Conservation (phyloP, 2,329 filamentous ascomycete genomes). For the Colletotrichum brevisporum region DNA sequence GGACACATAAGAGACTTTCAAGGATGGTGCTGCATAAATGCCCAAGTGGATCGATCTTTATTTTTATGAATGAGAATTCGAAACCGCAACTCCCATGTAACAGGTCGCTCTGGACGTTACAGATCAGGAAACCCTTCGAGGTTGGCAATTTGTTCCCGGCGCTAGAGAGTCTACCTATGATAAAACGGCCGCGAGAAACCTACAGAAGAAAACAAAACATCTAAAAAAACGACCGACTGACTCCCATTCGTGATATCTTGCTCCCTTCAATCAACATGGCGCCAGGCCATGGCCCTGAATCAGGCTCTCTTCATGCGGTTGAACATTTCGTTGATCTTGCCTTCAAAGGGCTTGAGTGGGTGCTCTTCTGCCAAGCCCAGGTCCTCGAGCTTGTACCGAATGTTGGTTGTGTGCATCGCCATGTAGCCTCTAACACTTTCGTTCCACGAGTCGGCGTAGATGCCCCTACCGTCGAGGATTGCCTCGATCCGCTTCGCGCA, state of each 20-base stretch:
- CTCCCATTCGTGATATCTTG: background rate
- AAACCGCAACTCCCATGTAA: background rate
- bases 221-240: background rate
- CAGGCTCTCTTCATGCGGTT: slow-evolving; percentile 30
- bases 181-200: background rate
- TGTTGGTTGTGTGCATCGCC: slow-evolving; percentile 44
- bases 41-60: background rate
- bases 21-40: slow-evolving; percentile 2
- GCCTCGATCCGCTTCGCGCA: slow-evolving; percentile 34
- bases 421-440: slow-evolving; percentile 41
- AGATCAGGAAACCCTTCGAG: background rate
- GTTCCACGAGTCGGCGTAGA: slow-evolving; percentile 40
- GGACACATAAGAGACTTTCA: background rate
- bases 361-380: slow-evolving; percentile 42
- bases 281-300: background rate
- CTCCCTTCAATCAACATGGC: background rate
- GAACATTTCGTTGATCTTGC: slow-evolving; percentile 39
- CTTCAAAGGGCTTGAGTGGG: slow-evolving; percentile 41
- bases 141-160: background rate
- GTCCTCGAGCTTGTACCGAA: slow-evolving; percentile 41
- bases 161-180: too few species aligned
- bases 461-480: slow-evolving; percentile 42
- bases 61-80: background rate
- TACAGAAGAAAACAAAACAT: background rate
- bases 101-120: background rate